Base-by-base conservation (phyloP, 768 basidiomycete species). In the Plicaturopsis crispa region DNA sequence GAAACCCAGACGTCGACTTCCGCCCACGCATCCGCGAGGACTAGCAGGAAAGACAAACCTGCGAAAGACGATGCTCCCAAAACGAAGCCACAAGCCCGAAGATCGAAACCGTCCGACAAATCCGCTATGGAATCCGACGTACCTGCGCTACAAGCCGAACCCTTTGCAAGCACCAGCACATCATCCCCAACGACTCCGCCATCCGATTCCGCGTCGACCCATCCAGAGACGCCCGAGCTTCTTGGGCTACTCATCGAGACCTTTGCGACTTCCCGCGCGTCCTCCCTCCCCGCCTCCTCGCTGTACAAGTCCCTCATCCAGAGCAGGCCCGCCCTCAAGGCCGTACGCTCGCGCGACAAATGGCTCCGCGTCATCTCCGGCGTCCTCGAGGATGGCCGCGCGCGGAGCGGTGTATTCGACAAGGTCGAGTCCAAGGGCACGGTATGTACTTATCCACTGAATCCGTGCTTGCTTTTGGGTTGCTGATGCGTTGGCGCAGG, bases 201-300 rank as follows among this genome's bases (percentile, higher is more conserved):
- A n/a, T n/a, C n/a, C n/a, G n/a, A n/a, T n/a, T n/a, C n/a, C n/a
- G n/a, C n/a, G n/a, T n/a, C n/a, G n/a, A n/a, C n/a, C n/a, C n/a
- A n/a, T n/a, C n/a, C n/a, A n/a, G n/a, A n/a, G n/a, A n/a, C n/a
- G n/a, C n/a, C n/a, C n/a, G n/a, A n/a, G n/a, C n/a, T n/a, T n/a
- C n/a, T n/a, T n/a, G 83, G 83, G 3, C 70, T 84, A 72, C 58
- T 85, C 2, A 72, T 85, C 45, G 80, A 84, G 61, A 69, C 70
- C 24, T 67, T 86, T 56, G 83, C 80, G 10, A 70, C 72, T n/a
- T 79, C 82, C 3, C 75, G 84, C 16, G 80, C 82, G 14, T 80
- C 80, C 1, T 77, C 77, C 14, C 60, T 84, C 45, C 66, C 81
- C 14, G 63, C 70, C 2, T 67, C 73, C 2, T 56, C 68, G 18